phyloP scores from a whole-genome alignment of 768 basidiomycete species.

The Lentinus tigrinus region DNA sequence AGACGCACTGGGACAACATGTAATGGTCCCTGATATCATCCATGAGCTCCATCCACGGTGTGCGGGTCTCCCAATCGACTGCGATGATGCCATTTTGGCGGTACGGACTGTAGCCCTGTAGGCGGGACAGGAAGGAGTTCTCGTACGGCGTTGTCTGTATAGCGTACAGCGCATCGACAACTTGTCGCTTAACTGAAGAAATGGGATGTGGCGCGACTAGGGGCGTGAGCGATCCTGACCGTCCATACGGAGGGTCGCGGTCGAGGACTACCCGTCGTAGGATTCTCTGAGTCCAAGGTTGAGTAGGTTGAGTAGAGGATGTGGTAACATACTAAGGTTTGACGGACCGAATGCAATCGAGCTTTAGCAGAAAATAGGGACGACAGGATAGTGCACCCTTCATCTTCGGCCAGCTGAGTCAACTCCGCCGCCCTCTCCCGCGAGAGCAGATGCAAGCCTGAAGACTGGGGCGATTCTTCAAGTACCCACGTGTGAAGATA shows the following conservation, averaged over 20 bases:
- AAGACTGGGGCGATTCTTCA: not conserved
- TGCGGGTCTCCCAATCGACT: slow-evolving; percentile 68
- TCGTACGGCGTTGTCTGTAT: slow-evolving; percentile 66
- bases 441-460: not conserved
- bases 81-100: slow-evolving; percentile 44
- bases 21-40: slow-evolving; percentile 68
- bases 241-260: not conserved
- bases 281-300: not conserved
- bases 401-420: not conserved
- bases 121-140: slow-evolving; percentile 64
- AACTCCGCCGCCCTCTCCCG: not conserved
- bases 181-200: slow-evolving; percentile 28
- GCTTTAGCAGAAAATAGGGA: slow-evolving; percentile 11
- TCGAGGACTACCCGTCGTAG: slow-evolving; percentile 12
- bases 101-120: slow-evolving; percentile 42
- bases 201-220: slow-evolving; percentile 29
- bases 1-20: slow-evolving; percentile 44
- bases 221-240: slow-evolving; percentile 32
- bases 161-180: slow-evolving; percentile 50
- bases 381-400: not conserved
- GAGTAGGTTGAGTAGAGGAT: not conserved
- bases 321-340: not conserved
- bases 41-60: slow-evolving; percentile 80
- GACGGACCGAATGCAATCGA: slow-evolving; percentile 17
- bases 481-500: not conserved